Conservation (phyloP, 345 rosid genomes). For the Euphorbia lathyris region DNA sequence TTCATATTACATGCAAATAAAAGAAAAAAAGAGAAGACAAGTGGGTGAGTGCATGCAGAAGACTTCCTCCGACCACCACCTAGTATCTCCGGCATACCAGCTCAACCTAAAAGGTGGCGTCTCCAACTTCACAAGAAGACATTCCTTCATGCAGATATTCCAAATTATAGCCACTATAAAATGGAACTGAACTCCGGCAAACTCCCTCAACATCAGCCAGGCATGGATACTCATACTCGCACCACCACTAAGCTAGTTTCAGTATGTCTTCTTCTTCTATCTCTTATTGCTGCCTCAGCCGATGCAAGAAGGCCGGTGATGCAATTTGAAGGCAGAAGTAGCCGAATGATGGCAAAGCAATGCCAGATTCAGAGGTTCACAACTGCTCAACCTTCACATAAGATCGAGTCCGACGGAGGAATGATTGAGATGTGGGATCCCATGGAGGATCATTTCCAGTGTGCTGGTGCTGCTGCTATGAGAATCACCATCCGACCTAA, state of each 20-base stretch:
- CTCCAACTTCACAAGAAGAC: neutral
- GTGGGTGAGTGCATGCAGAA: neutral
- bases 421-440: conserved; percentile 32
- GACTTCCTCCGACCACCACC: neutral
- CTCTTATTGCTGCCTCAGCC: conserved; percentile 8
- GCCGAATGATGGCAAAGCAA: conserved; percentile 23
- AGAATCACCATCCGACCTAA: conserved; percentile 21
- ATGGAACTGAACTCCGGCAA: no score
- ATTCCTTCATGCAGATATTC: neutral
- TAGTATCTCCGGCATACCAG: neutral
- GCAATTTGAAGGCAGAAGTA: no score
- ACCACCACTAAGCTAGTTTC: neutral
- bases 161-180: neutral
- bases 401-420: conserved; percentile 29
- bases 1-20: no score
- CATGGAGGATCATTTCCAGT: conserved; percentile 35
- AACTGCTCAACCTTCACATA: conserved; percentile 20
- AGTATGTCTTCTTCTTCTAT: conserved; percentile 7
- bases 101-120: neutral
- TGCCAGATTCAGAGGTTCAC: conserved; percentile 28
- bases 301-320: neutral
- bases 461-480: conserved; percentile 31
- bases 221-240: no score
- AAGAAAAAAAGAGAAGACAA: conserved; percentile 6
- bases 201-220: no score